Base-by-base conservation (phyloP, 306 rosid genomes). In the Pyrus bretschneideri region DNA sequence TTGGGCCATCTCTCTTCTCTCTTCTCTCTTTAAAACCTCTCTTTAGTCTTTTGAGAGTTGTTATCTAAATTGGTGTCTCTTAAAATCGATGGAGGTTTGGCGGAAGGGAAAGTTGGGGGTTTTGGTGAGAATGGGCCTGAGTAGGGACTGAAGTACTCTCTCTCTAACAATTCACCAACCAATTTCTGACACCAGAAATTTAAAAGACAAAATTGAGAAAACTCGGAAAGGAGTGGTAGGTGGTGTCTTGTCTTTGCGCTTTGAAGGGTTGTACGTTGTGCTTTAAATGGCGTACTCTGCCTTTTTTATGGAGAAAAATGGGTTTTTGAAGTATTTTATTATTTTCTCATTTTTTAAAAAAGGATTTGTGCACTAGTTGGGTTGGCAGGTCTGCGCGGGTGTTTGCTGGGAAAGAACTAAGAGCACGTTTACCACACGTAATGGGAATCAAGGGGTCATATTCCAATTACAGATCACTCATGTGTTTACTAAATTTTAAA, bases 1-100 rank as follows among this genome's bases (percentile, higher is more conserved):
- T 42, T 88, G 96, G 77, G 94, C 93, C 97, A 93, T 87, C 23
- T 57, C 9, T 15, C 64, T 66, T 18, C 7, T 15, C 63, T 70
- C 52, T 11, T 17, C 61, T 57, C 23, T 22, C 64, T 40, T 9
- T 1, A 38, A 29, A 21, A 60, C 66, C 33, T 69, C 38, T 49
- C 21, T 5, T 51, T n/a, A 38, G 27, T 49, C 21, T 5, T 51
- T n/a, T 45, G 27, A 76, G 60, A 66, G 31, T 45, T 42, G 35
- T 45, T 25, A 25, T 25, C 42, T 69, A 4, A 18, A 38, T 38
- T 9, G 13, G 30, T 42, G 67, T 40, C 54, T 66, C 13, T 25
- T 44, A 52, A 63, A 51, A 51, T 51, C 5, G 55, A 25, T 21
- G 70, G 12, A 72, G 15, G 18, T 33, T 81, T 57, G 80, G 78